Conservation (phyloP, 192 early-diverging fungal species). For the Dissophora globulifera region DNA sequence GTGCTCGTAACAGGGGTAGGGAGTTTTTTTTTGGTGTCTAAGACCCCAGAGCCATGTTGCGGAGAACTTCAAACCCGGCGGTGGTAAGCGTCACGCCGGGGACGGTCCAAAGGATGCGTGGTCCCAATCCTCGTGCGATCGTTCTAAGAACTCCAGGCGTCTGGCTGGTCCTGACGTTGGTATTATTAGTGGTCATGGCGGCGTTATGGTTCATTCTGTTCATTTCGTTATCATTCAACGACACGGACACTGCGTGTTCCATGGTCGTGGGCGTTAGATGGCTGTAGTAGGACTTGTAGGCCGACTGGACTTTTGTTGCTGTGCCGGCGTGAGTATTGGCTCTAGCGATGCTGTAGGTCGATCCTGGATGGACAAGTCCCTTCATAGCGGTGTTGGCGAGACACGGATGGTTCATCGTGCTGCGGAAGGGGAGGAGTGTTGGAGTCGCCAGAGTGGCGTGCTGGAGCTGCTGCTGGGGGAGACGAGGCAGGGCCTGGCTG, state of each 20-base stretch:
- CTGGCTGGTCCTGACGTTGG: not conserved
- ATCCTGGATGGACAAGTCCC: conserved; percentile 1
- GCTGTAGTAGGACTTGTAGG: no score
- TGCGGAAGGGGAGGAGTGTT: conserved; percentile 3
- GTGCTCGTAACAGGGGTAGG: no score
- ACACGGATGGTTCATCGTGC: not conserved
- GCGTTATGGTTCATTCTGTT: conserved; percentile 1
- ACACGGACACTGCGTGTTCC: not conserved
- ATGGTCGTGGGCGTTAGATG: no score
- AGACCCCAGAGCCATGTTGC: conserved; percentile 10
- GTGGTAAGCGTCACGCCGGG: conserved; percentile 46
- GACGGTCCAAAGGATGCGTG: conserved; percentile 40
- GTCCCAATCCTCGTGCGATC: conserved; percentile 26
- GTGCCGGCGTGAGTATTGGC: no score
- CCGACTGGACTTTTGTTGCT: no score
- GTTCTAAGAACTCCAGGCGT: conserved; percentile 23
- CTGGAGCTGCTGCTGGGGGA: conserved; percentile 39
- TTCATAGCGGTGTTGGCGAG: not conserved
- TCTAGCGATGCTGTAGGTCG: no score
- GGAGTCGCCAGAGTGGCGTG: conserved; percentile 32
- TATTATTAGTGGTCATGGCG: not conserved
- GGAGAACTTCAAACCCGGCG: conserved; percentile 39
- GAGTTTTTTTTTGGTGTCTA: not conserved
- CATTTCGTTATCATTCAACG: conserved; percentile 13
- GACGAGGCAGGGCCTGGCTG: conserved; percentile 3